phyloP scores from a whole-genome alignment of 1,284 basidiomycete genomes.

The Melanopsichium pennsylvanicum region DNA sequence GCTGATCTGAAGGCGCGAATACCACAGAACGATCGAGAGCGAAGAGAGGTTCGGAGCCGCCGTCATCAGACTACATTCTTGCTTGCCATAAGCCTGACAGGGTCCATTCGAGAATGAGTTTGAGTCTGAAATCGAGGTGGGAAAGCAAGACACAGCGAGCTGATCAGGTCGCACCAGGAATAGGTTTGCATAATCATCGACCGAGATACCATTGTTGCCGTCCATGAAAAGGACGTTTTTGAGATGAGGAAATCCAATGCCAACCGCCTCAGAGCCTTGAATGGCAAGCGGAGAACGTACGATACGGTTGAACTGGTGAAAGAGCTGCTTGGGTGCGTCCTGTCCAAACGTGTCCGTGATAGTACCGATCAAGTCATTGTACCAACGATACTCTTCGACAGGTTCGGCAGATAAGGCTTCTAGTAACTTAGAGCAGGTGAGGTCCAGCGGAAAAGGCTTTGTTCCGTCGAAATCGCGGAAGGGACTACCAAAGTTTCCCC shows the following conservation, averaged over 20 bases:
- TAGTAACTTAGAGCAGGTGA: not conserved
- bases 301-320: not conserved
- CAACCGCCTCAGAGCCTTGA: not conserved
- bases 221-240: slow-evolving; percentile 2
- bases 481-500: no score
- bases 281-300: no score
- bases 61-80: not conserved
- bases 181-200: slow-evolving; percentile 4
- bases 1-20: not conserved
- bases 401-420: no score
- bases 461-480: not conserved
- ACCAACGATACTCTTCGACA: no score
- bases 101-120: not conserved
- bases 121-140: not conserved
- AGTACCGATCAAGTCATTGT: no score
- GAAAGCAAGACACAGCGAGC: not conserved
- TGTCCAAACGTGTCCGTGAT: no score
- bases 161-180: not conserved
- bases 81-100: no score
- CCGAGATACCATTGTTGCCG: not conserved
- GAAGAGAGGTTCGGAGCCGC: not conserved
- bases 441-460: not conserved
- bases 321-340: not conserved
- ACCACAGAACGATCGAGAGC: slow-evolving; percentile 6
- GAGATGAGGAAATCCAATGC: not conserved